Evolutionary conservation across 2,329 filamentous ascomycete species (phyloP), one percentile per base, ranked within the genome.

Genomic region (Fusarium sp.): DNA sequence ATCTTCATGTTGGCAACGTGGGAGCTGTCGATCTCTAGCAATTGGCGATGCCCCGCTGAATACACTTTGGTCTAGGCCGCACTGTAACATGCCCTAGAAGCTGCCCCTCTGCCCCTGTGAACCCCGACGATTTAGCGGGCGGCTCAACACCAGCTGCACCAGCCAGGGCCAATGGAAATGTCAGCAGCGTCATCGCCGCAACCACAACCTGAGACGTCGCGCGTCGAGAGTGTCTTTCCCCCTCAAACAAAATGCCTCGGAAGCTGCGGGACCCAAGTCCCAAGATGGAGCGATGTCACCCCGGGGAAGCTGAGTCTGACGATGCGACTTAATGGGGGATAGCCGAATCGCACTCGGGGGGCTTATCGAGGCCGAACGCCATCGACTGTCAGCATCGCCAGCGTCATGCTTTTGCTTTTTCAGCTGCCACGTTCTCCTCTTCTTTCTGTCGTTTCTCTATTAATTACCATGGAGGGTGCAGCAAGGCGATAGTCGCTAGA

Each of bases 151-250:
- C 31, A 34, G 31, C 8, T 2, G 31, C 31, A 34, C 31, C 31
- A 34, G 3, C 34, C 6, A 8, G 28, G 40, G 6, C 62, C 58
- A 62, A 65, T 66, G 36, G 40, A 44, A 43, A 43, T 40, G 40
- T 55, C 46, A 62, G 43, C 50, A 48, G 28, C 52, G 59, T 63
- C 39, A 68, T 68, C 28, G 47, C 34, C 30, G 13, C 12, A n/a
- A 50, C 43, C 47, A 37, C 40, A 23, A 41, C 47, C 30, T 65
- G 67, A 68, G 62, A 71, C 67, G 41, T n/a, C 31, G n/a, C 41
- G 23, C 12, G 53, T 56, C 44, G 44, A 31, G 23, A 16, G n/a
- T 30, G 11, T 46, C 28, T 34, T 15, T 9, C 16, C 16, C 4
- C 30, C 44, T 13, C 57, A 59, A 55, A 55, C 15, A 52, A 52